Evolutionary conservation across 768 basidiomycete genomes (phyloP).

Genomic region (Agrocybe praecox): DNA sequence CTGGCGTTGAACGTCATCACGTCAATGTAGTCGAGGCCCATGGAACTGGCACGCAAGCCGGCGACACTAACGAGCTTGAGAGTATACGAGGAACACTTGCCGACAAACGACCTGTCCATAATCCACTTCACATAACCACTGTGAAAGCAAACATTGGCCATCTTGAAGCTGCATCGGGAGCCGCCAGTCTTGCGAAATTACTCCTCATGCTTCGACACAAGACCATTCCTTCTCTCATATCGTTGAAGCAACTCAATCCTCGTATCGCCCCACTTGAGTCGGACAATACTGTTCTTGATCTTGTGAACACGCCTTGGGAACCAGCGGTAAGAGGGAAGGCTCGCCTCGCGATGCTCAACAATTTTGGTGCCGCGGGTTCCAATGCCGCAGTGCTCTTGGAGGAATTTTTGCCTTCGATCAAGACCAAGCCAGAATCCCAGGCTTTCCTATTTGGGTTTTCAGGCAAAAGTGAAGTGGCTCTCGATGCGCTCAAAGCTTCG

Average conservation of each 20-base stretch:
- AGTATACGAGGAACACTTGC: constrained; percentile 62
- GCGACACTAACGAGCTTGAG: constrained; percentile 67
- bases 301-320: constrained; percentile 41
- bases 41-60: constrained; percentile 73
- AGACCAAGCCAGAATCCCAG: not conserved
- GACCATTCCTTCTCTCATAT: constrained; percentile 62
- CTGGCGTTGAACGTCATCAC: constrained; percentile 46
- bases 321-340: constrained; percentile 30
- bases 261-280: constrained; percentile 45
- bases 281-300: constrained; percentile 55
- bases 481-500: constrained; percentile 2
- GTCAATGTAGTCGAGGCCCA: constrained; percentile 75
- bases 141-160: constrained; percentile 79
- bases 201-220: constrained; percentile 65
- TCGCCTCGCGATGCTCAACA: constrained; percentile 66
- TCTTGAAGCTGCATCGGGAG: constrained; percentile 75
- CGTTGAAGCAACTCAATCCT: constrained; percentile 58
- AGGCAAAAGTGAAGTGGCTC: not conserved
- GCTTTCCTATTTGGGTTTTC: not conserved
- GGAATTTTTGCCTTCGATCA: constrained; percentile 37
- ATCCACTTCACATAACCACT: constrained; percentile 68
- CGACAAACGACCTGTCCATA: constrained; percentile 36
- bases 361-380: constrained; percentile 77
- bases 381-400: constrained; percentile 66
- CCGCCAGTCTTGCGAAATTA: constrained; percentile 72